These are phyloP conservation scores for Waltiozyma sp. DNA, from an alignment of 1,139 yeast genomes.

Conservation along the genomic window DNA sequence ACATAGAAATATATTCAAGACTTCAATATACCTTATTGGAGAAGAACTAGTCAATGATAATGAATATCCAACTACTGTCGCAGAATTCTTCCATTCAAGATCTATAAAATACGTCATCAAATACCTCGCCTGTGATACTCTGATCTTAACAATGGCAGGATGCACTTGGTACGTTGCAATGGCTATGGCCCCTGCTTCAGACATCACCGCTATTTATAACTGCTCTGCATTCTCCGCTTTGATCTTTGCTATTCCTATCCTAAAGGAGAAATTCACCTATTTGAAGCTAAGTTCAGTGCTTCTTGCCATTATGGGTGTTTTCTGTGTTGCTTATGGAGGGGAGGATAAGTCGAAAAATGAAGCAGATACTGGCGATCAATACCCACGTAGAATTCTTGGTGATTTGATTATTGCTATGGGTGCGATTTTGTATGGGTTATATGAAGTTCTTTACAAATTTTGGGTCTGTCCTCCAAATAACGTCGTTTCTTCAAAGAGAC, in stretches of 20 bases:
- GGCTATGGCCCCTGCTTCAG: conserved; percentile 72
- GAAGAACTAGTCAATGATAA: conserved; percentile 18
- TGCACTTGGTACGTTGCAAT: conserved; percentile 82
- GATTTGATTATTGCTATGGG: conserved; percentile 64
- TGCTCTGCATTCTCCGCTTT: conserved; percentile 86
- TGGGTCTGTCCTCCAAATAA: conserved; percentile 64
- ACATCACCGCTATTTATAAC: conserved; percentile 83
- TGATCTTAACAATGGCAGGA: conserved; percentile 66
- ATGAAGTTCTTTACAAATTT: conserved; percentile 75
- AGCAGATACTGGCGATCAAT: conserved; percentile 16
- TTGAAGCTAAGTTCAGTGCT: conserved; percentile 59
- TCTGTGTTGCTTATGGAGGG: conserved; percentile 70
- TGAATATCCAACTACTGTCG: conserved; percentile 28
- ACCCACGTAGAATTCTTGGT: conserved; percentile 60
- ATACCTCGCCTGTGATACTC: conserved; percentile 35
- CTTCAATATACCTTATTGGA: conserved; percentile 22
- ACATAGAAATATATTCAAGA: conserved; percentile 29
- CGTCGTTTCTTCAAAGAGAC: conserved; percentile 38
- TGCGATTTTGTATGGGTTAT: conserved; percentile 75
- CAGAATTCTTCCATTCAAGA: conserved; percentile 29
- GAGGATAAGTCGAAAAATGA: conserved; percentile 17
- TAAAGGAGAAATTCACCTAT: conserved; percentile 55
- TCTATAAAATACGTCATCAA: conserved; percentile 38
- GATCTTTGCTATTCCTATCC: conserved; percentile 68
- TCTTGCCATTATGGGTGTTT: conserved; percentile 64